phyloP scores from a whole-genome alignment of 2,329 filamentous ascomycete genomes.

The Gnomoniopsis sp. region DNA sequence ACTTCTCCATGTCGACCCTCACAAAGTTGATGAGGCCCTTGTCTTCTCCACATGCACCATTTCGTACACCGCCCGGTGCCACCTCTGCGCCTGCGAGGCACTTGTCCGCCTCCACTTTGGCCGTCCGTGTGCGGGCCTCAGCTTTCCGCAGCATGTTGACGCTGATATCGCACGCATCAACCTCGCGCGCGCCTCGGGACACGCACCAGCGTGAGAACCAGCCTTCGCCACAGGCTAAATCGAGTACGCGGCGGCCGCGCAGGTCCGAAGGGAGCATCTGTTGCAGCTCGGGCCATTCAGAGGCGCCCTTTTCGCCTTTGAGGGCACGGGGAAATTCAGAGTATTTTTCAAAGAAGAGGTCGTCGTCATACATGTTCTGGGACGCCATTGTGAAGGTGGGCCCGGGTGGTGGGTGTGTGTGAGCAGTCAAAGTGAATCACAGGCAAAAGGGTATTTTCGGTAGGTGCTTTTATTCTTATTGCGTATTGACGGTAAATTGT shows the following conservation, averaged over 20 bases:
- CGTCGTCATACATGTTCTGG: slow-evolving; percentile 40
- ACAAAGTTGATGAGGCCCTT: slow-evolving; percentile 27
- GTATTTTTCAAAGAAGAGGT: slow-evolving; percentile 41
- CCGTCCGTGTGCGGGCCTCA: slow-evolving; percentile 22
- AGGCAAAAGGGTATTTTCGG: background rate
- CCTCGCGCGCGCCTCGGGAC: slow-evolving; percentile 32
- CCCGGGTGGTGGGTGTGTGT: background rate
- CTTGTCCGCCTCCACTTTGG: slow-evolving; percentile 10
- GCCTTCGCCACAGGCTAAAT: slow-evolving; percentile 45
- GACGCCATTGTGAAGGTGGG: slow-evolving; percentile 9
- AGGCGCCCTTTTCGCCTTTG: slow-evolving; percentile 35
- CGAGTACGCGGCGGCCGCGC: slow-evolving; percentile 32
- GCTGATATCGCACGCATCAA: slow-evolving; percentile 39
- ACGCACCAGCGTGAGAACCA: slow-evolving; percentile 43
- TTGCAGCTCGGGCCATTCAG: slow-evolving; percentile 42
- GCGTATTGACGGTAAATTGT: too few species aligned
- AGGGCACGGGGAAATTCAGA: slow-evolving; percentile 37
- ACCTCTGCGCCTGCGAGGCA: background rate
- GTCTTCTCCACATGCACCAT: slow-evolving; percentile 15
- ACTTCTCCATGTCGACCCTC: slow-evolving; percentile 31
- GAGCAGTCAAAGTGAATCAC: background rate
- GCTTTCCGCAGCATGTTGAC: slow-evolving; percentile 40
- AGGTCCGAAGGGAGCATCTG: slow-evolving; percentile 33
- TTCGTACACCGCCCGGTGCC: background rate
- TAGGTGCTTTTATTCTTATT: too few species aligned